Conservation (phyloP, 768 basidiomycete genomes). For the Lentinula guzmanii region DNA sequence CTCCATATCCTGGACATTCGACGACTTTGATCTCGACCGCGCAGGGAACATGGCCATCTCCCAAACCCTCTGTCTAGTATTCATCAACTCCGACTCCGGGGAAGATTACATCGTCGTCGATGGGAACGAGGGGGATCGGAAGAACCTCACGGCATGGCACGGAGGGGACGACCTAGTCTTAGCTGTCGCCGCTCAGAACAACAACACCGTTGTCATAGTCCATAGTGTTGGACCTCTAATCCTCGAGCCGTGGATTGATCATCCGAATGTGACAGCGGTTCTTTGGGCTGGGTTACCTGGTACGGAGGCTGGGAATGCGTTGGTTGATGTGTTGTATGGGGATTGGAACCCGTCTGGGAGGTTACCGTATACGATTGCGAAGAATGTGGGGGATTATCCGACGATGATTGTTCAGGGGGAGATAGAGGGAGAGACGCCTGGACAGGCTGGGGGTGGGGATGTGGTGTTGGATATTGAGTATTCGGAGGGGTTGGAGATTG, state of each 20-base stretch:
- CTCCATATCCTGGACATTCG: slow-evolving; percentile 57
- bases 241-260: slow-evolving; percentile 62
- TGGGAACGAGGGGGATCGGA: slow-evolving; percentile 73
- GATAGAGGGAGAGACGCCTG: slow-evolving; percentile 9
- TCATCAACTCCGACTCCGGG: slow-evolving; percentile 79
- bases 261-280: slow-evolving; percentile 68
- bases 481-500: slow-evolving; percentile 58
- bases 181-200: slow-evolving; percentile 59
- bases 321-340: slow-evolving; percentile 71
- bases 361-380: slow-evolving; percentile 73
- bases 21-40: slow-evolving; percentile 57
- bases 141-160: slow-evolving; percentile 72
- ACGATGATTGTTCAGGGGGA: slow-evolving; percentile 40
- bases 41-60: slow-evolving; percentile 42
- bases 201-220: slow-evolving; percentile 68
- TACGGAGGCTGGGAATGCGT: slow-evolving; percentile 61
- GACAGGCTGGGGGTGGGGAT: slow-evolving; percentile 4
- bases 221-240: slow-evolving; percentile 60
- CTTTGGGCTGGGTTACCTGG: slow-evolving; percentile 68
- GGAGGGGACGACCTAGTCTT: slow-evolving; percentile 66
- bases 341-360: slow-evolving; percentile 62
- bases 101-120: slow-evolving; percentile 80
- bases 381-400: slow-evolving; percentile 49
- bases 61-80: slow-evolving; percentile 70
- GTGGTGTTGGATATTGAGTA: slow-evolving; percentile 51